A percentile compares a stretch with the other conserved stretches of the same genome.
These are phyloP conservation scores for Cornus controversa DNA, from an alignment of 148 eudicot genomes.

Conservation along the genomic window DNA sequence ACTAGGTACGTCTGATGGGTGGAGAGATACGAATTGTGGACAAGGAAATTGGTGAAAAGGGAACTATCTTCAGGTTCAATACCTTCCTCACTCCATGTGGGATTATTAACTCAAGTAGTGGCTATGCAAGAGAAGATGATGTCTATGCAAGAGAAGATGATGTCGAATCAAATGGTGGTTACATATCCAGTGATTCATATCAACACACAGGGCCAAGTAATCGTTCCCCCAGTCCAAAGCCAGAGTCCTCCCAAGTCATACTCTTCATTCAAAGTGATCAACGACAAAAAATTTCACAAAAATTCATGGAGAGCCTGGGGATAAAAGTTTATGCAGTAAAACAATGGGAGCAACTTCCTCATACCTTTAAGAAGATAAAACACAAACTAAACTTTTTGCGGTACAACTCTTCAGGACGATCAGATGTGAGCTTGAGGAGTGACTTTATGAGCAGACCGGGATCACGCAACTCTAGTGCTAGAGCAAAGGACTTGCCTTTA, in stretches of 20 bases:
- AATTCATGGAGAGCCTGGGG: conserved; percentile 55
- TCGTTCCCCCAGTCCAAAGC: conserved; percentile 32
- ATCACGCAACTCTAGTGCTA: neutral
- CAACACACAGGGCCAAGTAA: conserved; percentile 18
- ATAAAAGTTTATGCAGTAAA: conserved; percentile 40
- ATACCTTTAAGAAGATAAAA: conserved; percentile 41
- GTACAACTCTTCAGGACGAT: conserved; percentile 33
- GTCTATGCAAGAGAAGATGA: conserved; percentile 8
- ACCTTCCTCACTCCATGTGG: conserved; percentile 36
- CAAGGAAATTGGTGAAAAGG: conserved; percentile 51
- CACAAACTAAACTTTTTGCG: conserved; percentile 23
- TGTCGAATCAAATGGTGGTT: conserved; percentile 11
- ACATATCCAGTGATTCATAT: conserved; percentile 17
- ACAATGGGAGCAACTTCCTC: conserved; percentile 38
- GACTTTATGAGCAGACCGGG: conserved; percentile 21
- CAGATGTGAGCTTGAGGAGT: conserved; percentile 28
- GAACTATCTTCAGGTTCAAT: conserved; percentile 75
- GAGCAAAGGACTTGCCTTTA: conserved; percentile 31
- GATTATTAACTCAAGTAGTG: neutral
- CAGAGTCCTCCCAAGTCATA: conserved; percentile 45
- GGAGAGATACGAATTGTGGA: conserved; percentile 77
- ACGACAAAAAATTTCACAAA: conserved; percentile 42
- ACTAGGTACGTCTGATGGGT: conserved; percentile 84
- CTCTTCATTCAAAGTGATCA: conserved; percentile 53
- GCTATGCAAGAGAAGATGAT: conserved; percentile 7